Evolutionary conservation across 441 rosid genomes (phyloP).

Genomic region (Populus tomentosa): DNA sequence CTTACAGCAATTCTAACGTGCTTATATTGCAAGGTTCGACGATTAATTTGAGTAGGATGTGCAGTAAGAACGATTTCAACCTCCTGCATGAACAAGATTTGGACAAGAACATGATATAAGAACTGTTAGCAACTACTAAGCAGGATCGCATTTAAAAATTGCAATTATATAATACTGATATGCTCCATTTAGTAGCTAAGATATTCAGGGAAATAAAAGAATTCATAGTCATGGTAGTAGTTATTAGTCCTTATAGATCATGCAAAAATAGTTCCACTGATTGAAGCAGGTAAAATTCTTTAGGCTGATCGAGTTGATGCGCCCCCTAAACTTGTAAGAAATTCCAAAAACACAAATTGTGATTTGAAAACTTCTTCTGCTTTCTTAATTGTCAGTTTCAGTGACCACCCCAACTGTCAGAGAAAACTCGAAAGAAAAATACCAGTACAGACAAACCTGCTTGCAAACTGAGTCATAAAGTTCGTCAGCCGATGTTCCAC

Average conservation of each 20-base stretch:
- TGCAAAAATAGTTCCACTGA: not conserved
- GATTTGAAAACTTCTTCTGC: not conserved
- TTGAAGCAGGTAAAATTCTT: not conserved
- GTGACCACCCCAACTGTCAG: not conserved
- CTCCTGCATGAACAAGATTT: conserved; percentile 45
- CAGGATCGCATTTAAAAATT: not conserved
- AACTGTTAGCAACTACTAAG: conserved; percentile 1
- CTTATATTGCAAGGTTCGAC: conserved; percentile 91
- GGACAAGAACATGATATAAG: conserved; percentile 1
- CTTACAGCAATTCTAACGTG: conserved; percentile 91
- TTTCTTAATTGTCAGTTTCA: not conserved
- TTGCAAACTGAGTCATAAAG: conserved; percentile 85
- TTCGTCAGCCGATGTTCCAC: conserved; percentile 71
- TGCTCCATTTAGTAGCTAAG: conserved; percentile 2
- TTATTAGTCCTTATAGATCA: not conserved
- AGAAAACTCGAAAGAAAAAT: conserved; percentile 4
- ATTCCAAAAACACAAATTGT: not conserved
- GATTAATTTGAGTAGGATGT: conserved; percentile 92
- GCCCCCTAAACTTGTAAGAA: not conserved
- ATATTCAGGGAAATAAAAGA: not conserved
- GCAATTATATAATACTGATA: not conserved
- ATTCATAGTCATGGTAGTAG: not conserved
- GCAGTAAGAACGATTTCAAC: conserved; percentile 98
- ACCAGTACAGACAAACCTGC: conserved; percentile 47
- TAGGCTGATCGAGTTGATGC: not conserved